Evolutionary conservation across 805 yeast species (phyloP).

Genomic region (Saccharomyces mikatae): DNA sequence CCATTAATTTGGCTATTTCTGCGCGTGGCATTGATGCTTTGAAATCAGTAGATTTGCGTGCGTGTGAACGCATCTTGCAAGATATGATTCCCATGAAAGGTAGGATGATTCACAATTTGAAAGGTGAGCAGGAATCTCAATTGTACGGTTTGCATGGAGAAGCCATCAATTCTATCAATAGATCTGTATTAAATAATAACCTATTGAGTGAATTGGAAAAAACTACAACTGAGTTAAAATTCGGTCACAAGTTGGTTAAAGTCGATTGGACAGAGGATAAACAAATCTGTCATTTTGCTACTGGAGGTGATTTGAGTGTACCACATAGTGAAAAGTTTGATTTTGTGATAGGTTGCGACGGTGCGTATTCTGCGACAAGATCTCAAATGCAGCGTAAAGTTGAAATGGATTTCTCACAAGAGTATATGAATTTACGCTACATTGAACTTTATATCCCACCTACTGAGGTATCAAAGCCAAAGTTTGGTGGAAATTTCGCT

Average conservation of each 20-base stretch:
- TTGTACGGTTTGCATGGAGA: slow-evolving; percentile 76
- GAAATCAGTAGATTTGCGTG: slow-evolving; percentile 47
- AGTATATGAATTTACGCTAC: slow-evolving; percentile 77
- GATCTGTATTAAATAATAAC: slow-evolving; percentile 57
- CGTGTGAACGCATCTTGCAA: slow-evolving; percentile 48
- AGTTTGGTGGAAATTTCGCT: slow-evolving; percentile 34
- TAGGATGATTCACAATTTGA: slow-evolving; percentile 72
- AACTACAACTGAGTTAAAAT: slow-evolving; percentile 32
- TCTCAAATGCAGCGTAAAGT: slow-evolving; percentile 55
- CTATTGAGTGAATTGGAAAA: slow-evolving; percentile 56
- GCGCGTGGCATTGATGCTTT: slow-evolving; percentile 73
- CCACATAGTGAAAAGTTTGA: slow-evolving; percentile 34
- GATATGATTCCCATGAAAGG: slow-evolving; percentile 80
- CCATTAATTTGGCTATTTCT: slow-evolving; percentile 85
- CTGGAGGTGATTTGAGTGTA: slow-evolving; percentile 14
- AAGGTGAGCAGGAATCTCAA: slow-evolving; percentile 61
- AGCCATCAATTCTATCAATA: slow-evolving; percentile 75
- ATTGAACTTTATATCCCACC: slow-evolving; percentile 74
- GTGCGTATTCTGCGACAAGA: slow-evolving; percentile 70
- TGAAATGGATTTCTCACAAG: slow-evolving; percentile 65
- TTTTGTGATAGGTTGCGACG: slow-evolving; percentile 77
- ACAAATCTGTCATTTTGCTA: slow-evolving; percentile 17
- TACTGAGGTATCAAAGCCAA: slow-evolving; percentile 25
- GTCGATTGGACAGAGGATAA: slow-evolving; percentile 30
- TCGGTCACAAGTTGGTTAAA: slow-evolving; percentile 48